Evolutionary conservation across 257 asterid species (phyloP).

Genomic region (Nicotiana noctiflora): DNA sequence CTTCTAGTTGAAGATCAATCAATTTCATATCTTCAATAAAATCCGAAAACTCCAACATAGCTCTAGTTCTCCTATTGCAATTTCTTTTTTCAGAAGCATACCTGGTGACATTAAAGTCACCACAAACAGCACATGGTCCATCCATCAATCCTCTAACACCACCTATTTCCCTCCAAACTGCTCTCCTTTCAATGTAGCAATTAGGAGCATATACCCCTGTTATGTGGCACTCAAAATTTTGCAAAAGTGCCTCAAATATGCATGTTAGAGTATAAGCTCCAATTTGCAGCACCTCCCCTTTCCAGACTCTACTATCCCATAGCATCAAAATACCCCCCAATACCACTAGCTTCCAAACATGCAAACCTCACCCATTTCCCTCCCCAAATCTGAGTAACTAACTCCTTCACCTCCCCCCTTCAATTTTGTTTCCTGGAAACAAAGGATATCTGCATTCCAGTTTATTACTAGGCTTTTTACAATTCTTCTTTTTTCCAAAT

Average conservation of each 20-base stretch:
- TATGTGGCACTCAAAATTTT: not conserved
- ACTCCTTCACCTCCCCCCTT: not conserved
- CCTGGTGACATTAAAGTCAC: not conserved
- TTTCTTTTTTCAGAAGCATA: not conserved
- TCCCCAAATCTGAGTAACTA: not conserved
- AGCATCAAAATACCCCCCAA: not conserved
- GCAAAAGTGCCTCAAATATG: not conserved
- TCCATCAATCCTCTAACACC: not conserved
- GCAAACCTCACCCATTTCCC: not conserved
- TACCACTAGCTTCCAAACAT: not conserved
- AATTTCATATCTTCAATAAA: not conserved
- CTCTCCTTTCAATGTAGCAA: too few relatives aligned
- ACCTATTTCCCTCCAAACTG: not conserved
- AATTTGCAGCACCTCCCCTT: not conserved
- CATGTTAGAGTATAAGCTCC: not conserved
- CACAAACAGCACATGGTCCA: not conserved
- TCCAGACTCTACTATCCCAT: not conserved
- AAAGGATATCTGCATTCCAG: not conserved
- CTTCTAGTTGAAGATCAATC: not conserved
- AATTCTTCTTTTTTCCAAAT: not conserved
- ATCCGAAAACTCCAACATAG: not conserved
- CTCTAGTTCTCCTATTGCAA: not conserved
- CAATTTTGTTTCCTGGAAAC: not conserved
- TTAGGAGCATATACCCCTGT: not conserved
- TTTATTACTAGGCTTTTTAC: not conserved